A percentile compares a stretch with the other conserved stretches of the same genome.
Conservation (phyloP, 768 basidiomycete genomes). For the Calocera viscosa region DNA sequence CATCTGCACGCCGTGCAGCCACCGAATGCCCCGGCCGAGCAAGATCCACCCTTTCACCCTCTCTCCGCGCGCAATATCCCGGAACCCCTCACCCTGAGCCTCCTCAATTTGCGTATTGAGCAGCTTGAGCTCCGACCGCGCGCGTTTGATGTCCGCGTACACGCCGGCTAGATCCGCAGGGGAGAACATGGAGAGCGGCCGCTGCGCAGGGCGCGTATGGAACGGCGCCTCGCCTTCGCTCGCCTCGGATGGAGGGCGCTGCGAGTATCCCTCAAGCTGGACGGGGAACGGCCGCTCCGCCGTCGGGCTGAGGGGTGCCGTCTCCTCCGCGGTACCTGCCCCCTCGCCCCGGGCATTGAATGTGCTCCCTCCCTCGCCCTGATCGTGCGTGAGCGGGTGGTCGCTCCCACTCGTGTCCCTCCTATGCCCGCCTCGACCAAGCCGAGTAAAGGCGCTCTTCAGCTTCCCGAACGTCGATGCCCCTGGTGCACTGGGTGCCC, state of each 20-base stretch:
- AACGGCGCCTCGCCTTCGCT: constrained; percentile 11
- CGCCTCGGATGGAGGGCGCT: not conserved
- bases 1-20: constrained; percentile 48
- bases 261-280: not conserved
- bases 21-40: constrained; percentile 54
- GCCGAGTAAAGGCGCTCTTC: not conserved
- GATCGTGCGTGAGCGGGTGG: not conserved
- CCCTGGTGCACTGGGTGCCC: not conserved
- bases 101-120: constrained; percentile 65
- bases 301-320: not conserved
- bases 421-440: not conserved
- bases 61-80: constrained; percentile 55
- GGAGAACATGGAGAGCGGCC: constrained; percentile 58
- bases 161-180: constrained; percentile 52
- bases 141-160: constrained; percentile 56
- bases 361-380: not conserved
- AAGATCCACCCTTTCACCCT: constrained; percentile 67
- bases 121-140: constrained; percentile 54
- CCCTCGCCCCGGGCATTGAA: not conserved
- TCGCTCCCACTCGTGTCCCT: not conserved
- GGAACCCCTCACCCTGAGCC: constrained; percentile 51
- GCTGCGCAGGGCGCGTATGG: constrained; percentile 52
- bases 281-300: not conserved
- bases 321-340: not conserved
- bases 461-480: not conserved